Base-by-base conservation (phyloP, 2,329 filamentous ascomycete genomes). In the Fusarium subtropicale region DNA sequence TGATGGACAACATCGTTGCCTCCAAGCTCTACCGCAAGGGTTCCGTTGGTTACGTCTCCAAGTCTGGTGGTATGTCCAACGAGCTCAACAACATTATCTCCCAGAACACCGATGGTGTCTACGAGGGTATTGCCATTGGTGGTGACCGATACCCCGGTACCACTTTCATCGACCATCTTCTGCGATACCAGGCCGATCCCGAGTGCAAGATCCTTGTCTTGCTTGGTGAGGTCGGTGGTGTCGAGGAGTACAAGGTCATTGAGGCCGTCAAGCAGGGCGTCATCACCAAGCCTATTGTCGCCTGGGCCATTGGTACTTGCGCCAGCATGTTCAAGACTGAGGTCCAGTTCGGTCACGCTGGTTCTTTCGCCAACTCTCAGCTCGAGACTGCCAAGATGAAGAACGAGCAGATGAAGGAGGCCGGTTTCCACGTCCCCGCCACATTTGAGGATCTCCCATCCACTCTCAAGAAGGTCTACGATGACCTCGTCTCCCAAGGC, bases 1-100 rank as follows among this genome's bases (percentile, higher is more conserved):
- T 99, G 96, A 99, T 99, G 96, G 96, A 99, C 89, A 99, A 99
- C 90, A 99, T 99, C 78, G 96, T 99, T 71, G 94, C 96, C 76
- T 98, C 96, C 81, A 99, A 99, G 91, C 93, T 99, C 67, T 99
- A 99, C 91, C 95, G 96, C 84, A 96, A 96, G 86, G 96, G 96
- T 77, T 98, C 96, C 76, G 94, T 99, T 74, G 96, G 93, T 77
- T 99, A 99, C 84, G 96, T 99, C 83, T 98, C 95, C 88, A 99
- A 99, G 89, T 99, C 96, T 63, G 96, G 96, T 80, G 96, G 96
- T 85, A 99, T 99, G 96, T 98, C 96, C 83, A 99, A 99, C 88
- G 96, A 99, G 87, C 86, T 99, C 79, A 99, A 99, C 92, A 99
- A 99, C 90, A 98, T 99, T 83, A 92, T 99, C 78, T 89, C 94